These are phyloP conservation scores for Cystobasidiaceae sp. DNA, from an alignment of 1,284 basidiomycete genomes.

Conservation along the genomic window DNA sequence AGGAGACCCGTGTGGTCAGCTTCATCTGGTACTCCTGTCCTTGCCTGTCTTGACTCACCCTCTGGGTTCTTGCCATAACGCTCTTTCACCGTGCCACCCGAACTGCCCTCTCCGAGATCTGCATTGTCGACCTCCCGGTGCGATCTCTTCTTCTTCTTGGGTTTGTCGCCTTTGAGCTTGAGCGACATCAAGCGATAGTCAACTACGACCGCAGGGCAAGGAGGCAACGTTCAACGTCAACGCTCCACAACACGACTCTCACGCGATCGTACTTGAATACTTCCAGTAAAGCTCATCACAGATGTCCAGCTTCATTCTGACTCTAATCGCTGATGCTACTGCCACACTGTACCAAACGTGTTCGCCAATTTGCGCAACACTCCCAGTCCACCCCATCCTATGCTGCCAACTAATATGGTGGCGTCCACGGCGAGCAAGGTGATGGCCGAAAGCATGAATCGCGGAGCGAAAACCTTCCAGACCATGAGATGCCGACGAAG, in stretches of 20 bases:
- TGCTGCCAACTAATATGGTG: conserved; percentile 44
- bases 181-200: conserved; percentile 48
- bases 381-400: conserved; percentile 29
- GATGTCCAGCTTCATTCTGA: no score
- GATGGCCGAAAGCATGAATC: conserved; percentile 73
- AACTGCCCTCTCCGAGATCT: conserved; percentile 49
- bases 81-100: conserved; percentile 48
- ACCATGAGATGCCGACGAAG: conserved; percentile 92
- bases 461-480: conserved; percentile 96
- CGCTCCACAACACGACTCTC: no score
- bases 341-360: conserved; percentile 32
- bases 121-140: conserved; percentile 53
- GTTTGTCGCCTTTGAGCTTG: conserved; percentile 82
- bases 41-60: conserved; percentile 18
- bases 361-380: conserved; percentile 25
- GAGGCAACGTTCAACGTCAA: no score
- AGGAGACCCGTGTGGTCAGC: not conserved
- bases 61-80: conserved; percentile 55
- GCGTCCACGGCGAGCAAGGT: conserved; percentile 51
- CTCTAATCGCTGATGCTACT: not conserved
- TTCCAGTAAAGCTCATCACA: no score
- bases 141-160: conserved; percentile 70
- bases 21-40: conserved; percentile 33
- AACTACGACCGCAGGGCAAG: no score
- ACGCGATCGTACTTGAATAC: no score